Evolutionary conservation across 495 filamentous ascomycete genomes (phyloP), one percentile per base, ranked within the genome.

Genomic region (Letharia lupina): DNA sequence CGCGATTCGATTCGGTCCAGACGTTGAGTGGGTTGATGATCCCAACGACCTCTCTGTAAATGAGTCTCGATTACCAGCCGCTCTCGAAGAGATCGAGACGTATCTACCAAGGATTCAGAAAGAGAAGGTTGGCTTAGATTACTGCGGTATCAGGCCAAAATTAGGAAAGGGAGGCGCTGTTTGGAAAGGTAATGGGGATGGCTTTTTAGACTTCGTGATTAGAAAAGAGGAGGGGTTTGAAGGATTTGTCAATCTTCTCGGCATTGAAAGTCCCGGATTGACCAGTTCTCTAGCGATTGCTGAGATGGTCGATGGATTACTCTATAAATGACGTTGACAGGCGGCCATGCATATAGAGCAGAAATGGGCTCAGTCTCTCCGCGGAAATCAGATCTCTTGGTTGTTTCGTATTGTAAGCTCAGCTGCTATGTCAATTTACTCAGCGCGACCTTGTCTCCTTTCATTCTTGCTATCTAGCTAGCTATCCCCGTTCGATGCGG

Each of bases 221-320:
- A 76, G 81, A 68, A 84, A 84, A 72, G 94, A 97, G 76, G 84
- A 93, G 28, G 94, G 89, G 1, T 90, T 82, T 71, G 76, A 83
- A 23, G 92, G 91, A n/a, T 96, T 91, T 82, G 83, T 98, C 31
- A 97, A 98, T 77, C 74, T 97, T 69, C 72, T 98, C 71, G 91
- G 91, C 10, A 96, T 98, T 74, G 94, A 98, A 78, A 96, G 91
- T 77, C 94, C 94, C 0, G 95, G 94, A 59, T 78, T 98, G 75
- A 98, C 94, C 40, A 93, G 89, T 73, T 86, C 80, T 64, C 79
- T 98, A 78, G 92, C 91, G 15, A 96, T 98, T 77, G 93, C 80
- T 16, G 91, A 95, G 70, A 84, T 84, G 81, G 94, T 96, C 23
- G 79, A 87, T 71, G 79, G 76, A 20, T 75, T 97, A 65, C 73